phyloP scores from a whole-genome alignment of 768 basidiomycete species.

The Holtermanniella nyarrowii region DNA sequence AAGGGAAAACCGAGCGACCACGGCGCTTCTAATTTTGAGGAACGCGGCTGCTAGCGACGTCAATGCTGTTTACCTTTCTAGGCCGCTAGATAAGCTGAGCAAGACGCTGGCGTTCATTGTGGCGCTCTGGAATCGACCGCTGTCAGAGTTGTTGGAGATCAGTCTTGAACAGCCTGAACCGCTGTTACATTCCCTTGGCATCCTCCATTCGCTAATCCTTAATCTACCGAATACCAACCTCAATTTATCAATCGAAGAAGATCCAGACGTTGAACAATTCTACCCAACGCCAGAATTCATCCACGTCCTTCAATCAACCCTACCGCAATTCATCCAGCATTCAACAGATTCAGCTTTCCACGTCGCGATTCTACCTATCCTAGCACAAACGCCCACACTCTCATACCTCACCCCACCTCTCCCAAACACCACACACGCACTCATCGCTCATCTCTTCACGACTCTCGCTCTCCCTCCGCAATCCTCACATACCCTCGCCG shows the following conservation, averaged over 20 bases:
- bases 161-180: conserved; percentile 34
- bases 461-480: conserved; percentile 24
- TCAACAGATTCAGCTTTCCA: conserved; percentile 29
- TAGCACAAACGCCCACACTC: conserved; percentile 18
- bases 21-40: conserved; percentile 75
- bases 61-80: conserved; percentile 13
- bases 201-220: conserved; percentile 32
- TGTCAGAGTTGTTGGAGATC: conserved; percentile 11
- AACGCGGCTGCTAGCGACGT: conserved; percentile 49
- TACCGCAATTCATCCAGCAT: conserved; percentile 25
- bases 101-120: neutral
- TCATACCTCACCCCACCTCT: conserved; percentile 9
- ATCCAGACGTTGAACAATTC: neutral
- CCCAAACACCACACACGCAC: conserved; percentile 6
- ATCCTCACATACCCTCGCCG: conserved; percentile 53
- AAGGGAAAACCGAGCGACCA: conserved; percentile 61
- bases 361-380: conserved; percentile 24
- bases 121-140: too few species aligned
- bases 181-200: conserved; percentile 37
- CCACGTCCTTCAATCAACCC: neutral
- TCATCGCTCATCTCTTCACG: conserved; percentile 25
- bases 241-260: conserved; percentile 2
- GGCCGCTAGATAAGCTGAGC: neutral
- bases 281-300: neutral
- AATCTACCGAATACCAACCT: conserved; percentile 11